Base-by-base conservation (phyloP, 129 eudicot species). In the Oenanthe sinensis region DNA sequence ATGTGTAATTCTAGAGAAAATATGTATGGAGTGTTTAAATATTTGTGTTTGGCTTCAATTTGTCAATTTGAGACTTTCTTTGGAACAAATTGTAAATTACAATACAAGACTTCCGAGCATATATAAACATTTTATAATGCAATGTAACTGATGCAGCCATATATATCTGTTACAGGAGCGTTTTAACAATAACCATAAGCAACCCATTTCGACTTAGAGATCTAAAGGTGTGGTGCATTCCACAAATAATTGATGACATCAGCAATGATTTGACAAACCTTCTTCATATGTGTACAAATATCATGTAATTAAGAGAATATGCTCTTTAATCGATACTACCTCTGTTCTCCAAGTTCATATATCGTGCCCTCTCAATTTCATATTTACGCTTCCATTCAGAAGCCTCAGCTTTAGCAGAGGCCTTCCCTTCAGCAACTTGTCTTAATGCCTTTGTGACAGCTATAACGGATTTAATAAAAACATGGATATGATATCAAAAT, bases 331-430 rank as follows among this genome's bases (percentile, higher is more conserved):
- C 65, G n/a, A 28, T 43, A 77, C 26, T 67, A 94, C 99, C 99
- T 92, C 87, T 90, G 48, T 79, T 76, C 84, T 92, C 99, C 90
- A 92, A 82, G 75, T 84, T 90, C 83, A 81, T 45, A 83, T 92
- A 92, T 48, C 85, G 85, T 44, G 79, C 84, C 82, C 88, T 87
- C 87, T 91, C 97, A 76, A 87, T 79, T 85, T 96, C 99, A 85
- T 88, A 96, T 84, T 90, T 96, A 33, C 97, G 97, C 85, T 96
- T 92, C 99, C 99, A 96, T 77, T 96, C 99, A 78, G 90, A 85
- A 20, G 99, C 99, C 85, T 96, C 99, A 62, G 99, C 96, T 85
- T 85, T 92, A 65, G 97, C 97, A 72, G 97, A 87, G 62, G 99
- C 99, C 89, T 96, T 96, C 37, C 95, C 99, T 85, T 96, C 99